Conservation (phyloP, 2,329 filamentous ascomycete species). For the Aquanectria penicillioides region DNA sequence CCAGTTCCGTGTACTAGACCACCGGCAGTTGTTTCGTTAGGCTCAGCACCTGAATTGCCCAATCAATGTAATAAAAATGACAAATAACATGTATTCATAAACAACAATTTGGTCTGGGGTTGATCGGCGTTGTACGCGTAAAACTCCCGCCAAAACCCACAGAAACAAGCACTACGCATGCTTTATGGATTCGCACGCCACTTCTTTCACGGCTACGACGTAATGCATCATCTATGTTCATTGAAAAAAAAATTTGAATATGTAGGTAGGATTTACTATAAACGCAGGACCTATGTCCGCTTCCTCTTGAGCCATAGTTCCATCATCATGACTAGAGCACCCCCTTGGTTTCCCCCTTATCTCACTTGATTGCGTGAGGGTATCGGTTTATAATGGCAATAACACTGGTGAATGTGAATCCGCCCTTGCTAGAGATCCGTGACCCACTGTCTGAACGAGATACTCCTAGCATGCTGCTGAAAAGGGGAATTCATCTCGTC, state of each 20-base stretch:
- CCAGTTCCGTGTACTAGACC: not conserved
- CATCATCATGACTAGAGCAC: slow-evolving; percentile 40
- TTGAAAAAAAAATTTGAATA: slow-evolving; percentile 32
- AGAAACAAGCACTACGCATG: too few relatives aligned
- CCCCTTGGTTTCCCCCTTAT: slow-evolving; percentile 21
- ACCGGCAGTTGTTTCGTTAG: not conserved
- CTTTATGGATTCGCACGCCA: too few relatives aligned
- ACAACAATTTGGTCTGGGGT: too few relatives aligned
- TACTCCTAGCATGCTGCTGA: slow-evolving; percentile 27
- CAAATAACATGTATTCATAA: not conserved
- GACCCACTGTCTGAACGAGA: slow-evolving; percentile 10
- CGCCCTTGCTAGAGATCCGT: slow-evolving; percentile 22
- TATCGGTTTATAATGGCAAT: slow-evolving; percentile 28
- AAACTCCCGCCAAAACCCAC: too few relatives aligned
- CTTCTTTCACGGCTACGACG: too few relatives aligned
- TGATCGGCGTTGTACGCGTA: too few relatives aligned
- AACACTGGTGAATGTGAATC: slow-evolving; percentile 23
- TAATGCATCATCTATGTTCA: too few relatives aligned
- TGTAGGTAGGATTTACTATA: slow-evolving; percentile 29
- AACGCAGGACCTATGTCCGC: slow-evolving; percentile 28
- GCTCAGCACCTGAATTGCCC: not conserved
- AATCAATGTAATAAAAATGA: slow-evolving; percentile 1
- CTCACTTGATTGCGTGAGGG: slow-evolving; percentile 19
- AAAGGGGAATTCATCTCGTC: slow-evolving; percentile 29
- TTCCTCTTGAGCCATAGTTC: slow-evolving; percentile 36